A percentile compares a stretch with the other conserved stretches of the same genome.
phyloP scores from a whole-genome alignment of 441 rosid genomes.

The Gossypium schwendimanii region DNA sequence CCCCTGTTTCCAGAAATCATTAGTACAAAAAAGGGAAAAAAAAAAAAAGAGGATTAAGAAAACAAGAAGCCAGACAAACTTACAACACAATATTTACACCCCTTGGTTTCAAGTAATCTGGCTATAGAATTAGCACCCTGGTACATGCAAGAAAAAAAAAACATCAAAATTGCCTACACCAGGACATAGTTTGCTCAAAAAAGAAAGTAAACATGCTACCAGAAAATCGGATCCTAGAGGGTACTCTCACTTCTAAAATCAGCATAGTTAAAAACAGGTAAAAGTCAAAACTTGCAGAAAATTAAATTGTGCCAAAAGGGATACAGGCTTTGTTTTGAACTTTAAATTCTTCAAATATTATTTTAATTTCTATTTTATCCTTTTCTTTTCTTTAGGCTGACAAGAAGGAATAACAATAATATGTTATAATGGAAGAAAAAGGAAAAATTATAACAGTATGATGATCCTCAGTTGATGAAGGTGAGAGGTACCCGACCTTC shows the following conservation, averaged over 20 bases:
- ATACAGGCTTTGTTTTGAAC: background rate
- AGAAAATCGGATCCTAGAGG: background rate
- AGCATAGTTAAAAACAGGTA: background rate
- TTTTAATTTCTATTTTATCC: background rate
- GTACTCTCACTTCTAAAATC: conserved; percentile 7
- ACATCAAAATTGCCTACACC: conserved; percentile 3
- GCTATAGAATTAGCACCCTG: conserved; percentile 31
- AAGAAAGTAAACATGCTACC: background rate
- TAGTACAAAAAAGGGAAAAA: background rate
- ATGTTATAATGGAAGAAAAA: background rate
- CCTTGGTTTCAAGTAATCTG: conserved; percentile 29
- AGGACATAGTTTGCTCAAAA: conserved; percentile 4
- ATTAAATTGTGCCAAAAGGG: background rate
- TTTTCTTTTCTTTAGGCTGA: background rate
- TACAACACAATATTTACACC: conserved; percentile 83
- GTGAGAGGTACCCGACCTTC: conserved; percentile 54
- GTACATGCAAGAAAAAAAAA: conserved; percentile 21
- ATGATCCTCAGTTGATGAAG: background rate
- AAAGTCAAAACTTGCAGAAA: background rate
- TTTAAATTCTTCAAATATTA: background rate
- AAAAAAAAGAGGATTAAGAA: conserved; percentile 6
- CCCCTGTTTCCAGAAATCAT: conserved; percentile 37
- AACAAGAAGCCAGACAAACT: conserved; percentile 27
- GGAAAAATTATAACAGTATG: background rate
- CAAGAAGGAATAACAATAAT: background rate